Evolutionary conservation across 169 alveolate species (phyloP), one percentile per base, ranked within the genome.

Genomic region (Eimeria zaria): DNA sequence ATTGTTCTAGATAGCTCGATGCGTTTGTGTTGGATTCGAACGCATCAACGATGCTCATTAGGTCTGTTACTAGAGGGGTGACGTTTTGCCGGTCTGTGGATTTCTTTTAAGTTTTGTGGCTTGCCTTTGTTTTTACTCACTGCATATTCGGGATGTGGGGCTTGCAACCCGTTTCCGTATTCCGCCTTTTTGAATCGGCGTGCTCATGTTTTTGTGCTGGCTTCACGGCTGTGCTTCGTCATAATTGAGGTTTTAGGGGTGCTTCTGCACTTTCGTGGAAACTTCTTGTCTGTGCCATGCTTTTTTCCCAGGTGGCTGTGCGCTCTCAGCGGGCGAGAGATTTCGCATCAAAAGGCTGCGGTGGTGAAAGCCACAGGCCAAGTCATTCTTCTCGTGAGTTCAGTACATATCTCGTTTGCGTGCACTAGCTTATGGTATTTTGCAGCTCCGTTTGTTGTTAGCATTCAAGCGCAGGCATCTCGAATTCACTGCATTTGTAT

Each of bases 341-440:
- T 91, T 51, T 74, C 96, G 69, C 88, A 76, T 36, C 96, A 91
- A 53, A 91, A 91, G 62, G 96, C 96, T 44, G 96, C 96, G 44
- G 96, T 83, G 14, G 91, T 91, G 51, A 91, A 73, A 8, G 24
- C 71, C 33, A 78, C 96, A 27, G 96, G 96, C 27, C 91, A 91
- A 44, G 73, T 91, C 58, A 62, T 91, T 67, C 91, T 91, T 22
- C 55, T 60, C 51, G 96, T 91, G 44, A 41, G 93, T 30, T 7
- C 73, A 36, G 91, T 81, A 30, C 41, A 14, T 30, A 27, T 27
- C 62, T 55, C 67, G 7, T 51, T 30, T 36, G 46, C 14, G 33
- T 71, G 51, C 30, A n/a, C 30, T 44, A 9, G 33, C 41, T 30
- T 87, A 16, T 33, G 39, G 80, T 9, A 41, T 33, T 7, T 20